Percentiles rank a stretch among this genome's conserved stretches.
Conservation (phyloP, 2,329 filamentous ascomycete genomes). For the Paraconiothyrium brasiliense region DNA sequence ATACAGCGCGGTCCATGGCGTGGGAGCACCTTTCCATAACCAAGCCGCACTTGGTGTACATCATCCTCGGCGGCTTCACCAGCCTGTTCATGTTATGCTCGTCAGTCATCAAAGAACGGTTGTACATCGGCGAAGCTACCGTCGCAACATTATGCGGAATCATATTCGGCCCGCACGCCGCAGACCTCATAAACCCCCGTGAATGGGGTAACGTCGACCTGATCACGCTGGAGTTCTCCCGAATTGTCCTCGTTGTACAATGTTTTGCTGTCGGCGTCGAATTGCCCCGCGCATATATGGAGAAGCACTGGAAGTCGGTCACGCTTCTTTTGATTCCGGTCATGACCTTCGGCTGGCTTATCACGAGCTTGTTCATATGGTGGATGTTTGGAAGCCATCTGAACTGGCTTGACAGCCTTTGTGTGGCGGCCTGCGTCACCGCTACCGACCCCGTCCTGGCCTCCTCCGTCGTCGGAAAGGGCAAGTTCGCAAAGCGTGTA, state of each 20-base stretch:
- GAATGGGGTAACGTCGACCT: constrained; percentile 86
- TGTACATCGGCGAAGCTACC: constrained; percentile 98
- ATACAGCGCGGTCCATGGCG: constrained; percentile 63
- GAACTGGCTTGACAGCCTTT: constrained; percentile 88
- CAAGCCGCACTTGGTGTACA: constrained; percentile 96
- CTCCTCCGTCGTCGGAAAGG: constrained; percentile 97
- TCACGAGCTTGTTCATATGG: constrained; percentile 94
- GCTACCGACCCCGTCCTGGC: constrained; percentile 97
- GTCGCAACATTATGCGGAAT: constrained; percentile 89
- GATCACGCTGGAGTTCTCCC: constrained; percentile 87
- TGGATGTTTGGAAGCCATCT: constrained; percentile 79
- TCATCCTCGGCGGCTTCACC: constrained; percentile 97
- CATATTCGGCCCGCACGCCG: constrained; percentile 87
- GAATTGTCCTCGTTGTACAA: constrained; percentile 89
- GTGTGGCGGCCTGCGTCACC: constrained; percentile 90
- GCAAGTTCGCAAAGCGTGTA: constrained; percentile 96
- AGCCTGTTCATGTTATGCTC: constrained; percentile 98
- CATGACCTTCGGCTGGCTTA: constrained; percentile 96
- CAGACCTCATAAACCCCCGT: constrained; percentile 78
- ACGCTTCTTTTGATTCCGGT: constrained; percentile 87
- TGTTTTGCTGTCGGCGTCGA: constrained; percentile 93
- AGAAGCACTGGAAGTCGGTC: constrained; percentile 95
- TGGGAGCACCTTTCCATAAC: constrained; percentile 88
- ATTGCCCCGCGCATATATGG: constrained; percentile 95
- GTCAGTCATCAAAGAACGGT: constrained; percentile 95